Conservation (phyloP, 1,284 basidiomycete genomes). For the Anthracocystis setariae region DNA sequence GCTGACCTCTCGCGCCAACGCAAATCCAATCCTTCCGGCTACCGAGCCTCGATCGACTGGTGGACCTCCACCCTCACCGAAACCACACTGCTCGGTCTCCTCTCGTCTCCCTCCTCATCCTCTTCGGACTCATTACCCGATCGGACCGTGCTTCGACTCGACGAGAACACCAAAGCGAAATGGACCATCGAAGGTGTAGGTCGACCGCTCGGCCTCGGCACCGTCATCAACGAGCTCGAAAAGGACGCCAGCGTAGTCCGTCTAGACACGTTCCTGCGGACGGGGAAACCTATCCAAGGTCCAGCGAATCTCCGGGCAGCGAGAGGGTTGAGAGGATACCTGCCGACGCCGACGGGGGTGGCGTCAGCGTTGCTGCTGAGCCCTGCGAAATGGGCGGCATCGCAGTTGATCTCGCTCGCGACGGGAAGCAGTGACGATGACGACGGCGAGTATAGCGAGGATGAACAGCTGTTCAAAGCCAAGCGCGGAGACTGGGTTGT, state of each 20-base stretch:
- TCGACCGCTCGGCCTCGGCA: constrained; percentile 81
- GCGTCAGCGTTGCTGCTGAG: constrained; percentile 18
- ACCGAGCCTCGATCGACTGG: constrained; percentile 83
- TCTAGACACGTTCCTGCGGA: constrained; percentile 73
- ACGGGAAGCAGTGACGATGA: constrained; percentile 69
- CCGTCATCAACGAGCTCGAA: constrained; percentile 72
- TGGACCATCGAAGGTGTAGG: constrained; percentile 71
- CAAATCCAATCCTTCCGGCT: constrained; percentile 83
- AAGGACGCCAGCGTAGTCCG: constrained; percentile 70
- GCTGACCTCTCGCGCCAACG: constrained; percentile 86
- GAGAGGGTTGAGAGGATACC: constrained; percentile 7
- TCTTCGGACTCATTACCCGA: not conserved
- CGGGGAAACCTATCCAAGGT: constrained; percentile 76
- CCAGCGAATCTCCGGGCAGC: constrained; percentile 69
- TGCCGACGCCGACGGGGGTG: constrained; percentile 23
- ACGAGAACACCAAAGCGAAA: constrained; percentile 57
- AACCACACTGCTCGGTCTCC: constrained; percentile 69
- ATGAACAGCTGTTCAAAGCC: constrained; percentile 68
- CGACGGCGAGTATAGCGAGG: constrained; percentile 72
- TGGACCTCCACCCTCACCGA: constrained; percentile 80
- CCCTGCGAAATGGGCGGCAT: constrained; percentile 76
- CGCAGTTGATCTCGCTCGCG: constrained; percentile 73
- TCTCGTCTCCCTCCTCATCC: constrained; percentile 12
- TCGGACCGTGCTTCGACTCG: constrained; percentile 73
- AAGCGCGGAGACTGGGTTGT: constrained; percentile 79